These are phyloP conservation scores for Penicillium argentinense DNA, from an alignment of 495 filamentous ascomycete species.

Conservation along the genomic window DNA sequence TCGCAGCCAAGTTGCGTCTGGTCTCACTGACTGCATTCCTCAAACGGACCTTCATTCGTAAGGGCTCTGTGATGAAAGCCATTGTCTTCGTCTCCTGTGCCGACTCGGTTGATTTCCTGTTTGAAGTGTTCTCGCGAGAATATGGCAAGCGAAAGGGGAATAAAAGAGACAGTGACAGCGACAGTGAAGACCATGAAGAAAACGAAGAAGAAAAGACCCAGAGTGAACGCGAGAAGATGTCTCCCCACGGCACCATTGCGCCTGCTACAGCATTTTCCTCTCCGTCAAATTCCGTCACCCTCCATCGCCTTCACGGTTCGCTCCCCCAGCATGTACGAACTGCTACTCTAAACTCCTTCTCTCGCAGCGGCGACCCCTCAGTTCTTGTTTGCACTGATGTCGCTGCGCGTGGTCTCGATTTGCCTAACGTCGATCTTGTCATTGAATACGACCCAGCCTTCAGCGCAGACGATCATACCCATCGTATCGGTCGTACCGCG, in stretches of 20 bases:
- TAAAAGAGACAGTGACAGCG: constrained; percentile 24
- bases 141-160: constrained; percentile 28
- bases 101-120: constrained; percentile 95
- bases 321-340: constrained; percentile 83
- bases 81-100: constrained; percentile 97
- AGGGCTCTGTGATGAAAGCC: constrained; percentile 87
- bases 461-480: constrained; percentile 84
- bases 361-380: constrained; percentile 58
- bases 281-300: constrained; percentile 55
- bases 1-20: constrained; percentile 83
- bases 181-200: constrained; percentile 21
- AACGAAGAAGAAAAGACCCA: constrained; percentile 19
- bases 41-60: constrained; percentile 80
- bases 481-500: constrained; percentile 92
- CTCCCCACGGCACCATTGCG: constrained; percentile 52
- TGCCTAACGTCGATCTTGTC: constrained; percentile 90
- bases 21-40: constrained; percentile 82
- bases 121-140: constrained; percentile 72
- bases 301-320: constrained; percentile 94
- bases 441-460: constrained; percentile 96
- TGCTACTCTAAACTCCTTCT: constrained; percentile 77
- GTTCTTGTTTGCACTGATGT: constrained; percentile 94
- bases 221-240: constrained; percentile 22
- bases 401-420: constrained; percentile 87
- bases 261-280: constrained; percentile 50